phyloP scores from a whole-genome alignment of 495 filamentous ascomycete species.

The Penicillium ochrochloron region DNA sequence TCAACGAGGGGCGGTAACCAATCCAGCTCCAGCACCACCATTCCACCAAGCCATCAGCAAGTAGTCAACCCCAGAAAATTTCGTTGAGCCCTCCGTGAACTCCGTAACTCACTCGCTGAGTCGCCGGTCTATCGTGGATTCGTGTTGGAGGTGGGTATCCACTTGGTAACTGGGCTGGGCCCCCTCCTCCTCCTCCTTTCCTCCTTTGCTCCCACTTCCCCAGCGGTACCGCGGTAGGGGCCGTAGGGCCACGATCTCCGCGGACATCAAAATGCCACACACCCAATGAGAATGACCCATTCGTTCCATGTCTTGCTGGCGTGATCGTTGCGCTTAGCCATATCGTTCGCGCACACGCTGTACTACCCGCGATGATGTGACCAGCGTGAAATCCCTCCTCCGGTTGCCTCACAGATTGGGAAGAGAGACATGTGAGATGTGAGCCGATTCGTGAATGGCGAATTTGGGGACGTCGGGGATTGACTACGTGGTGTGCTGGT shows the following conservation, averaged over 20 bases:
- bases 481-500: neutral
- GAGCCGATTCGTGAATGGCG: slow-evolving; percentile 4
- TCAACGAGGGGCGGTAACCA: neutral
- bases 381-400: slow-evolving; percentile 9
- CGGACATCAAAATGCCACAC: slow-evolving; percentile 16
- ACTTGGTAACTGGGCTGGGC: slow-evolving; percentile 1
- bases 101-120: too few species aligned
- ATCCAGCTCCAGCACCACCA: neutral
- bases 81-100: neutral
- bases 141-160: neutral
- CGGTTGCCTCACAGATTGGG: neutral
- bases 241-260: slow-evolving; percentile 30
- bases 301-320: slow-evolving; percentile 17
- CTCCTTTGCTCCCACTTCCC: slow-evolving; percentile 1
- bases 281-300: neutral
- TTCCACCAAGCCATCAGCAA: neutral
- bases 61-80: slow-evolving; percentile 1
- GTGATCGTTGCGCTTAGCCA: slow-evolving; percentile 23
- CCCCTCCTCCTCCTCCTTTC: neutral
- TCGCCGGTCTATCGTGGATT: neutral
- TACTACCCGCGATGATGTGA: slow-evolving; percentile 24
- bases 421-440: slow-evolving; percentile 20
- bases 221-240: slow-evolving; percentile 10
- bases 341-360: neutral
- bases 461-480: neutral